phyloP scores from a whole-genome alignment of 2,329 filamentous ascomycete species.

The Davidsoniella eucalypti region DNA sequence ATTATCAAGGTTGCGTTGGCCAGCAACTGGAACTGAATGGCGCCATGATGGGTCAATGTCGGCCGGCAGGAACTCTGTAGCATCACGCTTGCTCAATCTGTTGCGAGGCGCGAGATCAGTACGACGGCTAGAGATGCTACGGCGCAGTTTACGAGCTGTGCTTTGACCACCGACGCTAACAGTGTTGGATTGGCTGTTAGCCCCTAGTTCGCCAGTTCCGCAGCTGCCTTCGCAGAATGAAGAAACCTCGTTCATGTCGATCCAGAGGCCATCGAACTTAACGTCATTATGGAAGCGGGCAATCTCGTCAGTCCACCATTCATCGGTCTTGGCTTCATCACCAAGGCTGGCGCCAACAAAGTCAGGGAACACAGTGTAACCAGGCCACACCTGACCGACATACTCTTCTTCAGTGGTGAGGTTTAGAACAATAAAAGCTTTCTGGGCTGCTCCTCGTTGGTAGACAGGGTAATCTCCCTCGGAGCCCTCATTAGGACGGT shows the following conservation, averaged over 20 bases:
- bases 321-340: constrained; percentile 44
- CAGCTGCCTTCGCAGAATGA: constrained; percentile 59
- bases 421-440: constrained; percentile 20
- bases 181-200: constrained; percentile 24
- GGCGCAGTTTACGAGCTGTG: constrained; percentile 17
- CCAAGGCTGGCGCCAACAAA: constrained; percentile 42
- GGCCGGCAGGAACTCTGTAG: constrained; percentile 1
- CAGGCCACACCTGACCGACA: constrained; percentile 57
- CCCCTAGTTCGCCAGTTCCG: constrained; percentile 45
- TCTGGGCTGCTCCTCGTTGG: constrained; percentile 41
- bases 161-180: constrained; percentile 16
- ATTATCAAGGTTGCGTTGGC: constrained; percentile 49
- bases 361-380: constrained; percentile 54
- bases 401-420: constrained; percentile 42
- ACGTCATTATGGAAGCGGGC: constrained; percentile 35
- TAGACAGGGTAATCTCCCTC: constrained; percentile 42
- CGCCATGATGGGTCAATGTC: constrained; percentile 10
- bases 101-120: no score
- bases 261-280: constrained; percentile 37
- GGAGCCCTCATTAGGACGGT: constrained; percentile 56
- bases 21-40: constrained; percentile 41
- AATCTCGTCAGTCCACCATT: constrained; percentile 54
- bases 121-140: background rate
- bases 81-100: background rate
- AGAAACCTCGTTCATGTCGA: constrained; percentile 41